Conservation (phyloP, 805 yeast genomes). For the Saccharomycopsis babjevae region DNA sequence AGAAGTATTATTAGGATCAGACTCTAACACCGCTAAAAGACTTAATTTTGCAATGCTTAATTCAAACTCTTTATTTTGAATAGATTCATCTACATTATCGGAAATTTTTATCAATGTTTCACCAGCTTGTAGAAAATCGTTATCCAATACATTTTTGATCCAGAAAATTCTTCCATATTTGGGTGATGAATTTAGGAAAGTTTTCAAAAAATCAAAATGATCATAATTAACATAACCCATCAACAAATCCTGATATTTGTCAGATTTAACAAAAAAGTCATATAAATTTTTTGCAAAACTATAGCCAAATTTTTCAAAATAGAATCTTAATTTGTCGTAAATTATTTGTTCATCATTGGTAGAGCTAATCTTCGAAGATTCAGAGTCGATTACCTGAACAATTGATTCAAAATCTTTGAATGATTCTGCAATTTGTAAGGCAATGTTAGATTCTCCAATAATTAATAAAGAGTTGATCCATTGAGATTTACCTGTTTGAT, state of each 20-base stretch:
- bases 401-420: conserved; percentile 58
- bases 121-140: conserved; percentile 42
- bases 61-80: conserved; percentile 41
- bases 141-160: conserved; percentile 53
- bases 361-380: conserved; percentile 24
- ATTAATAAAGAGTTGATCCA: conserved; percentile 57
- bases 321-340: conserved; percentile 28
- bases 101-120: conserved; percentile 34
- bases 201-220: conserved; percentile 33
- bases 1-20: conserved; percentile 14
- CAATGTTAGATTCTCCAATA: conserved; percentile 41
- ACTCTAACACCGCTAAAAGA: conserved; percentile 33
- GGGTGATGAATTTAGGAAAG: conserved; percentile 36
- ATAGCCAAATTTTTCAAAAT: conserved; percentile 54
- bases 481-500: conserved; percentile 25
- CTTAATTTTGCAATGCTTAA: conserved; percentile 66
- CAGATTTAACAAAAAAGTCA: conserved; percentile 42
- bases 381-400: conserved; percentile 42
- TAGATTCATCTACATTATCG: conserved; percentile 31
- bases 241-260: conserved; percentile 44
- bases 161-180: conserved; percentile 53
- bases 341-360: conserved; percentile 16
- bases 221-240: conserved; percentile 43
- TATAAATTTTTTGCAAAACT: conserved; percentile 59
- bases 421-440: conserved; percentile 52